Conservation (phyloP, 1,284 basidiomycete genomes). For the Meira nashicola region DNA sequence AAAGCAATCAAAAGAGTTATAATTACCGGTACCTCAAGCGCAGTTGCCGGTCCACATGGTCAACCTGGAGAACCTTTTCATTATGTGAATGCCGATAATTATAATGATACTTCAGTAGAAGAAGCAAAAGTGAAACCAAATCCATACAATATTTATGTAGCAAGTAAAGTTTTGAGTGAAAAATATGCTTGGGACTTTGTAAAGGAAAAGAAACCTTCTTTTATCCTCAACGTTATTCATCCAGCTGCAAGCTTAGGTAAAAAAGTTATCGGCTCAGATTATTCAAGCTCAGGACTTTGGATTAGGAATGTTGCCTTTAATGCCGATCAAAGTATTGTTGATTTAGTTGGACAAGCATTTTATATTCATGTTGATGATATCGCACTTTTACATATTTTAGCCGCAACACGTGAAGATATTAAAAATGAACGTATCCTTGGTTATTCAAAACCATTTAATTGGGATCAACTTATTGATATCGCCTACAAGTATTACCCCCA, state of each 20-base stretch:
- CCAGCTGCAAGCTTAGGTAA: not conserved
- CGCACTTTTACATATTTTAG: slow-evolving; percentile 2
- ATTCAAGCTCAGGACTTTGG: not conserved
- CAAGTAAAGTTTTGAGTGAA: slow-evolving; percentile 1
- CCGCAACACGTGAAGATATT: slow-evolving; percentile 2
- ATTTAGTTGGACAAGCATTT: not conserved
- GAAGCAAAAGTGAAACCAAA: not conserved
- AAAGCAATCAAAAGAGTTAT: not conserved
- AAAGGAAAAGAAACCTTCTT: not conserved
- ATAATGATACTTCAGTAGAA: not conserved
- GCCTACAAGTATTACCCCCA: not conserved
- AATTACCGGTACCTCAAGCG: not conserved
- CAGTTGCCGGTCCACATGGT: not conserved
- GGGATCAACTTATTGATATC: not conserved
- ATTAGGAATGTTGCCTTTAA: not conserved
- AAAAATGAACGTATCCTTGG: slow-evolving; percentile 9
- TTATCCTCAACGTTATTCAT: not conserved
- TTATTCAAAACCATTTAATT: not conserved
- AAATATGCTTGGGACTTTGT: slow-evolving; percentile 3
- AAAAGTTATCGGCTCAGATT: not conserved
- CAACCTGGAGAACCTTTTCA: not conserved
- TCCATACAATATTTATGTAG: not conserved
- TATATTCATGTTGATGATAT: slow-evolving; percentile 1
- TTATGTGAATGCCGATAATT: not conserved
- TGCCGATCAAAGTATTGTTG: no score